Evolutionary conservation across 257 asterid genomes (phyloP), one percentile per base, ranked within the genome.

Genomic region (Solanum pennellii): DNA sequence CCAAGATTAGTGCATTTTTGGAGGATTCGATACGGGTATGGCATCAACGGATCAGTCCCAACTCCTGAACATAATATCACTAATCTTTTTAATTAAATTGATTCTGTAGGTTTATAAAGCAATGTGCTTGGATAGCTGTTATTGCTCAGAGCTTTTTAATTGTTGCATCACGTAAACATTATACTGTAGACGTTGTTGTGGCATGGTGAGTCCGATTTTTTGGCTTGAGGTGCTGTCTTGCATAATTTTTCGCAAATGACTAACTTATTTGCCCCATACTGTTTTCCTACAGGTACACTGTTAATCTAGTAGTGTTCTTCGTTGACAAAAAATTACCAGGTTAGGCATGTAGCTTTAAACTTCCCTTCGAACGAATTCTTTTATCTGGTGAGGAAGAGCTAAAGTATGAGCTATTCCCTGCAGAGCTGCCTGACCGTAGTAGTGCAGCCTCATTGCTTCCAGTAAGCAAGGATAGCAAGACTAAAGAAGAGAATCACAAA

Each of bases 141-240:
- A 79, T 97, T 69, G 87, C 91, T 80, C 99, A 97, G 89, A 97
- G 99, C 92, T 90, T 97, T 88, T 92, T 97, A 96, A 97, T 97
- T 41, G 90, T 97, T 71, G 99, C 99, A 60, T 96, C 99, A 5
- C 98, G 97, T 16, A 97, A 97, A 91, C 99, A 97, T 90, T 97
- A 97, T 91, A 93, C 98, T 2, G 99, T 97, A 29, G 99, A 97
- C 87, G 94, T 97, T 7, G 91, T 96, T 12, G 99, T 97, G 90
- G 99, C 99, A 89, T 97, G 99, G 99, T 96, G 93, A 91, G 62
- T 82, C 12, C 20, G 9, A 25, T 79, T 56, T 27, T 82, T 83
- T 21, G 56, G 42, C 35, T n/a, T 11, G 10, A 71, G 33, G 83
- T 83, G 77, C 62, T 71, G 41, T 69, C 15, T 88, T 49, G 74